Evolutionary conservation across 441 rosid species (phyloP), one percentile per base, ranked within the genome.

Genomic region (Mallotus repandus): DNA sequence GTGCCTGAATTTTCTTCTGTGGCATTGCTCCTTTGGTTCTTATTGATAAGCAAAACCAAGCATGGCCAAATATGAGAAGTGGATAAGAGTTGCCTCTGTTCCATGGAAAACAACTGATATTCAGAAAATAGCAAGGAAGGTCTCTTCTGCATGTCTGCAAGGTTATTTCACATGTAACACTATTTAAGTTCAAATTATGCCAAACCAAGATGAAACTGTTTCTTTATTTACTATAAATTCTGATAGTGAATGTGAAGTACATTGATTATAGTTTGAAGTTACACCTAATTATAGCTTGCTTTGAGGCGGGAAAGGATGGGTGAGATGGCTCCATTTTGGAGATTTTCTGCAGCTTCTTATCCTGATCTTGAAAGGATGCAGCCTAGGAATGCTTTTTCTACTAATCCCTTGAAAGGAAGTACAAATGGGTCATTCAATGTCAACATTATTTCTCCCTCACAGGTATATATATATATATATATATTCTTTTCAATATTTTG

Each of bases 281-380:
- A 49, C 46, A 46, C 32, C 48, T 55, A 16, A 53, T n/a, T 41
- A 21, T 78, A 92, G 98, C 89, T 90, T 83, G 92, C 98, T 48
- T 70, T 92, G 79, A 87, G 94, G 86, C 85, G 96, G 76, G 98
- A 88, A 85, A 90, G 81, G 79, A 76, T 89, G 90, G 96, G 96
- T 1, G 96, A 86, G 70, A 82, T 88, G 60, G 98, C 98, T 71
- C 94, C 94, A 55, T 89, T 92, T 77, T 92, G 96, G 94, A 79
- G 91, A 70, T 92, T 92, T 84, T 92, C 92, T 76, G 93, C 92
- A 0, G 86, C 88, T 49, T 87, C 94, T 9, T 92, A 90, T 85
- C 94, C 94, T 71, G 94, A 90, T 82, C 94, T 89, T 70, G 81
- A 82, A 80, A 83, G 76, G 71, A 76, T 69, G 38, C 76, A 69